These are phyloP conservation scores for Acer negundo DNA, from an alignment of 345 rosid genomes.

Conservation along the genomic window DNA sequence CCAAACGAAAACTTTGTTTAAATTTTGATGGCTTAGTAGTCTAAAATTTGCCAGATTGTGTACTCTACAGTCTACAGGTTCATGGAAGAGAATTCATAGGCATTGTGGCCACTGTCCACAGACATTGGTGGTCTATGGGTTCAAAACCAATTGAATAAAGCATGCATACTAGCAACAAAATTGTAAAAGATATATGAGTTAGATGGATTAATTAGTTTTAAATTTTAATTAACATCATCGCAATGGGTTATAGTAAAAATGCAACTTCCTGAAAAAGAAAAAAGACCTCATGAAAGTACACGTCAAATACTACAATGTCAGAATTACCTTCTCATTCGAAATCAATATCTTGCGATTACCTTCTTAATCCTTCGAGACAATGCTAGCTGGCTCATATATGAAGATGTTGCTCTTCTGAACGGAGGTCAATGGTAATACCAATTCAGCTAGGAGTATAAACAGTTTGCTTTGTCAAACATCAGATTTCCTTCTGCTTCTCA, in stretches of 20 bases:
- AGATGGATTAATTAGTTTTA: neutral
- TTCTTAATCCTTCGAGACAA: conserved; percentile 2
- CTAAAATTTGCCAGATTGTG: neutral
- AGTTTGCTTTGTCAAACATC: conserved; percentile 9
- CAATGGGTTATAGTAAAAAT: neutral
- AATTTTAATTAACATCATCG: neutral
- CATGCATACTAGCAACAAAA: neutral
- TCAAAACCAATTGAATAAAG: neutral
- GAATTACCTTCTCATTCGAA: neutral
- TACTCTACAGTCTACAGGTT: too few relatives aligned
- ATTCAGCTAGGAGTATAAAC: conserved; percentile 4
- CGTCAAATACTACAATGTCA: neutral
- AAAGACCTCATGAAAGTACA: neutral
- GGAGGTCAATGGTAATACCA: conserved; percentile 11
- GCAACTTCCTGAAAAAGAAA: conserved; percentile 4
- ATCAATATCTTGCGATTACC: neutral
- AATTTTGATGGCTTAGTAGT: neutral
- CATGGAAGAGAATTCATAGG: too few relatives aligned
- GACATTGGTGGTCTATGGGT: neutral
- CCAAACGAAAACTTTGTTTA: too few relatives aligned
- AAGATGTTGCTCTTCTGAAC: neutral
- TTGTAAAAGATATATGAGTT: neutral
- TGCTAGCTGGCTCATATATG: neutral
- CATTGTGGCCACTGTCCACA: too few relatives aligned
- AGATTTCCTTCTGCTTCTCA: conserved; percentile 19